Percentiles rank a stretch among this genome's conserved stretches.
phyloP scores from a whole-genome alignment of 441 rosid genomes.

The Erodium texanum region DNA sequence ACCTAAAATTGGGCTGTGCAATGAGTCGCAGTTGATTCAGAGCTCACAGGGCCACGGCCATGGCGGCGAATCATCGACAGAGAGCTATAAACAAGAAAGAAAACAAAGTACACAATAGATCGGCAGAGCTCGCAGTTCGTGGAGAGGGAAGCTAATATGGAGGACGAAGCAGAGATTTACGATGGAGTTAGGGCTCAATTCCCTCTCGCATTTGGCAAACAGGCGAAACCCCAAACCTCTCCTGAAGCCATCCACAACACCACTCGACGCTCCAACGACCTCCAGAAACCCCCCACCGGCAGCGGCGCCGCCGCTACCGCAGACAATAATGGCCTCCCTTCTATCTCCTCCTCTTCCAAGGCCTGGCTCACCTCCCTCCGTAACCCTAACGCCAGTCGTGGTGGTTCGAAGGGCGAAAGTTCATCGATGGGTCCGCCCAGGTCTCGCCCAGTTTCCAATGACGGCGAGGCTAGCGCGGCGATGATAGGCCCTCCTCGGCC shows the following conservation, averaged over 20 bases:
- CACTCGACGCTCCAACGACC: constrained; percentile 48
- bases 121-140: no score
- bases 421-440: no score
- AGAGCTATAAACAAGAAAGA: no score
- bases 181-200: constrained; percentile 71
- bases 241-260: constrained; percentile 67
- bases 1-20: no score
- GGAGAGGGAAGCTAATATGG: no score
- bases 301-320: no score
- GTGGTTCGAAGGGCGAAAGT: constrained; percentile 2
- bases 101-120: no score
- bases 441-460: background rate
- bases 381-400: constrained; percentile 25
- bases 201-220: constrained; percentile 81
- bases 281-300: background rate
- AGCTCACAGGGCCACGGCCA: no score
- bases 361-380: constrained; percentile 46
- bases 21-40: no score
- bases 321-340: constrained; percentile 35
- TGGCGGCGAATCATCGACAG: no score
- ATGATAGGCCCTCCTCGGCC: constrained; percentile 17
- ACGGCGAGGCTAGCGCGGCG: constrained; percentile 5
- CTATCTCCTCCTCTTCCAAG: constrained; percentile 54
- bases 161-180: constrained; percentile 59
- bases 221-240: constrained; percentile 50